Evolutionary conservation across 371 early-diverging fungal genomes (phyloP), one percentile per base, ranked within the genome.

Genomic region (Mucor sp.): DNA sequence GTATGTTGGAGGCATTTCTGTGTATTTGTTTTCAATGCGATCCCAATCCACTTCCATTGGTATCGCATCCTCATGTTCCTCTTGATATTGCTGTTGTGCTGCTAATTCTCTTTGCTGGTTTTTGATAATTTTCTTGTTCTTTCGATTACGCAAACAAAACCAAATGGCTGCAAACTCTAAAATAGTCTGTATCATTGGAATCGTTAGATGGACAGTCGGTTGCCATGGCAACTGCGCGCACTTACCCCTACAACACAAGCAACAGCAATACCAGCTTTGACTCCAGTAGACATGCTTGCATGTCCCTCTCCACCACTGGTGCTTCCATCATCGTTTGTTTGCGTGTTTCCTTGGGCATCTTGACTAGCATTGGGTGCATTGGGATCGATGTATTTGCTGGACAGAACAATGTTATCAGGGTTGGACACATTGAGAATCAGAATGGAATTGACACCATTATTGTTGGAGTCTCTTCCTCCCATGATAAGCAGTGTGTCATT

Each of bases 31-130:
- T 27, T 62, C 63, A 37, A 62, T 50, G 2, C n/a, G 19, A 28
- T 62, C 63, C 63, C 63, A 62, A 37, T 62, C 63, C 0, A 62
- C 63, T 37, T 62, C 63, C 32, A 53, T 53, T 1, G 55, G 35
- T 1, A 25, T 17, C 35, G 9, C 33, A 23, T 62, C 25, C 0
- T 32, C 23, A 17, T 58, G 30, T 9, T 43, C 44, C 1, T 47
- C 44, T 28, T 27, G 30, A 30, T 30, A 15, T 28, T 30, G 32
- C 17, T 19, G 39, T 27, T 35, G 48, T 6, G 15, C 17, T 25
- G 11, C 23, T 6, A 28, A 11, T n/a, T 43, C 27, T 53, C 19
- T 17, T 48, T 48, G 23, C 3, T 48, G 48, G 0, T 48, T 6
- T 19, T 11, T 44, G 1, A 35, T 62, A 2, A 11, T 35, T 37